phyloP scores from a whole-genome alignment of 1,284 basidiomycete species.

The Naganishia albida region DNA sequence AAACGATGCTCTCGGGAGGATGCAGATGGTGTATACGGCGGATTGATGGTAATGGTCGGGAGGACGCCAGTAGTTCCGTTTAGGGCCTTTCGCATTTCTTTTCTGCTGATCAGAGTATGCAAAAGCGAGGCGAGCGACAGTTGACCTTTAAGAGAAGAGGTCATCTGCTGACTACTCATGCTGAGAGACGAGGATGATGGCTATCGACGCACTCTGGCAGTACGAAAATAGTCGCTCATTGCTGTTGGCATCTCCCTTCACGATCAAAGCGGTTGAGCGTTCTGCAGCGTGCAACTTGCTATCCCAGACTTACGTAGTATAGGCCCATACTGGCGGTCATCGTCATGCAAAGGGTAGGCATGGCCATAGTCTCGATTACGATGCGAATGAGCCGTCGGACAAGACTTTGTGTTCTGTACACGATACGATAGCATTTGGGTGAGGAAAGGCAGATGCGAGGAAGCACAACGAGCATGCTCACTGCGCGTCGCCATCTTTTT shows the following conservation, averaged over 20 bases:
- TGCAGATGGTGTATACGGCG: not conserved
- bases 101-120: constrained; percentile 12
- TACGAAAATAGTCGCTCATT: constrained; percentile 21
- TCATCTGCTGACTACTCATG: no score
- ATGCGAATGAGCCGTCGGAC: constrained; percentile 5
- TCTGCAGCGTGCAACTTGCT: not conserved
- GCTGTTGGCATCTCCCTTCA: constrained; percentile 24
- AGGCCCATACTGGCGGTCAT: constrained; percentile 13
- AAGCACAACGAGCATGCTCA: not conserved
- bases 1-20: no score
- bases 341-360: constrained; percentile 22
- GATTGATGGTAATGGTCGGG: not conserved
- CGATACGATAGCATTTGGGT: no score
- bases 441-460: not conserved
- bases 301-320: constrained; percentile 3
- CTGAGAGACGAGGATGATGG: no score
- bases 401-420: constrained; percentile 8
- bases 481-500: constrained; percentile 8
- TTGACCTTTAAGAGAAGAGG: constrained; percentile 2
- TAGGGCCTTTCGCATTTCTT: constrained; percentile 14
- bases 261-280: not conserved
- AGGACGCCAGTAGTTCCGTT: not conserved
- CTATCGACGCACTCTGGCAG: constrained; percentile 4
- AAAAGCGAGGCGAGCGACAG: constrained; percentile 15
- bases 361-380: constrained; percentile 20